phyloP scores from a whole-genome alignment of 176 grass and related monocot species.

The Miscanthus lutarioriparius region DNA sequence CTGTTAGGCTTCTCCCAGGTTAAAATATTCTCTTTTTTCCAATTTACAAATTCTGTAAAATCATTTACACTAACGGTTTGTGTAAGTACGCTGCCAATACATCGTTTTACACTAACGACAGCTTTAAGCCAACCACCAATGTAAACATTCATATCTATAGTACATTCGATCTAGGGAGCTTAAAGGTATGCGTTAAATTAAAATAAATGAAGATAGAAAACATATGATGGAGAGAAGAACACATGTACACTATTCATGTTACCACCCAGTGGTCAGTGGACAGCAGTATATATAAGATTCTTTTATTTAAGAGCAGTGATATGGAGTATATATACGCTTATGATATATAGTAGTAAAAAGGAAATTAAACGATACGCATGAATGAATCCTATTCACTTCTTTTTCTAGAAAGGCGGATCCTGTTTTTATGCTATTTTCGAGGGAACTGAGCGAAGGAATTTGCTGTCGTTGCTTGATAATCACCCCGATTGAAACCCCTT shows the following conservation, averaged over 20 bases:
- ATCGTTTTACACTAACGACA: too few species aligned
- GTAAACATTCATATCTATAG: background rate
- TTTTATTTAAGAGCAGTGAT: background rate
- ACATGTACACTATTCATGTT: background rate
- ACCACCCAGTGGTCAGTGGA: background rate
- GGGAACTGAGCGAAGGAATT: slow-evolving; percentile 16
- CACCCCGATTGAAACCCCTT: background rate
- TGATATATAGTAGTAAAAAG: background rate
- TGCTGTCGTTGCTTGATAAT: background rate
- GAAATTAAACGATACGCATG: background rate
- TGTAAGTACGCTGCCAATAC: too few species aligned
- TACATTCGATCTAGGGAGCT: background rate
- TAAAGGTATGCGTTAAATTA: background rate
- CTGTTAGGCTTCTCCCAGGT: too few species aligned
- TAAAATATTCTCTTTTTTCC: too few species aligned
- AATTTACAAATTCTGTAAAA: too few species aligned
- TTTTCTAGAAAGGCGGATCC: background rate
- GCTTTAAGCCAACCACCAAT: too few species aligned
- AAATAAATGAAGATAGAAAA: background rate
- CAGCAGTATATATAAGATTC: background rate
- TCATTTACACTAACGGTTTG: too few species aligned
- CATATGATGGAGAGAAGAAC: background rate
- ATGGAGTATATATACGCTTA: background rate
- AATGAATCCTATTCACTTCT: background rate
- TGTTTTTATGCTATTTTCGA: background rate